Base-by-base conservation (phyloP, 192 early-diverging fungal genomes). In the Entomortierella lignicola region DNA sequence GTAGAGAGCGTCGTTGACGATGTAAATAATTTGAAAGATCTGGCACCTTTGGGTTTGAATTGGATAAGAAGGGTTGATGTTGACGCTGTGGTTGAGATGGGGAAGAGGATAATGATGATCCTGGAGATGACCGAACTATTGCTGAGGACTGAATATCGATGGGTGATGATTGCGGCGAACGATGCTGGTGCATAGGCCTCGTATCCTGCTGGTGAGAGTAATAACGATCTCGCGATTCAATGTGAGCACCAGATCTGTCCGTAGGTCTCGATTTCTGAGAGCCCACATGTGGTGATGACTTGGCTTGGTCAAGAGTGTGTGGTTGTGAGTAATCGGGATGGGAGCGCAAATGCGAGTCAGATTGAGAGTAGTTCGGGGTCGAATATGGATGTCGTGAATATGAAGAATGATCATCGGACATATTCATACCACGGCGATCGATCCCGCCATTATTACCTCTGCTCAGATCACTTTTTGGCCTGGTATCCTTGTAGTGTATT, bases 171-270 rank as follows among this genome's bases (percentile, higher is more conserved):
- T 7, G 34, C 34, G 34, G 34, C 10, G 34, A 10, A 4, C 10
- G 34, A 37, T 37, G 34, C 34, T 37, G 34, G 34, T 37, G 34
- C 34, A 37, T 37, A 4, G 34, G 10, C 5, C 34, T 37, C 10
- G 34, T 42, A 10, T 42, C 13, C 39, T 10, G 6, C 39, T 42
- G 39, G 53, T 41, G 15, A 25, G 41, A 10, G 26, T 12, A 47
- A 18, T 0, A 52, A 47, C 60, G 69, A 62, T 55, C 58, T 15
- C 42, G 69, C 60, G 52, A 26, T 53, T 55, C 41, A 8, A 11
- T 60, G 51, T 71, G 69, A 37, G 53, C 42, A 43, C 10, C 21
- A 12, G 26, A 17, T 15, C 30, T 42, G 32, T 60, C 58, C 23
- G 26, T 3, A 20, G 34, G 44, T 42, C 23, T 11, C 26, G 17